Percentiles rank a stretch among this genome's conserved stretches.
These are phyloP conservation scores for Cymbopogon citratus DNA, from an alignment of 176 grass and related monocot genomes.

Conservation along the genomic window DNA sequence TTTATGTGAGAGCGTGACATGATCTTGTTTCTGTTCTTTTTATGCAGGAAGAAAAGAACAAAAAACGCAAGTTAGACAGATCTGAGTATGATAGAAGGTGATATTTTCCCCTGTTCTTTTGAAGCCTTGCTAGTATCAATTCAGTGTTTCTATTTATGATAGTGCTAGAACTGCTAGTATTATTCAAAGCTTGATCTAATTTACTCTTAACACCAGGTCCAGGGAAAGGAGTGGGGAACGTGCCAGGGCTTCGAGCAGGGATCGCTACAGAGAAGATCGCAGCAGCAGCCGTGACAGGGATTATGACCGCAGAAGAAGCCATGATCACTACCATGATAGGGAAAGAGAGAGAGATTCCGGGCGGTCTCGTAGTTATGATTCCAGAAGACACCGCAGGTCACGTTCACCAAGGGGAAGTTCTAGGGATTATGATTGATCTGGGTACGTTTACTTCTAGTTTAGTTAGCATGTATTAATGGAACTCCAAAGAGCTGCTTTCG, in stretches of 20 bases:
- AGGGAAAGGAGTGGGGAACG: conserved; percentile 69
- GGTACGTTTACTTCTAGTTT: conserved; percentile 36
- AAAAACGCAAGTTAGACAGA: conserved; percentile 56
- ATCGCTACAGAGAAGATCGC: conserved; percentile 53
- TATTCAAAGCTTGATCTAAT: neutral
- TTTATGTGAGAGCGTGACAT: conserved; percentile 13
- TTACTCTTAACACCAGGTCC: conserved; percentile 32
- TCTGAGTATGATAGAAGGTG: conserved; percentile 61
- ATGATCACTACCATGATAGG: conserved; percentile 68
- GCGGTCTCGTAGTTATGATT: conserved; percentile 66
- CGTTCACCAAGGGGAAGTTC: conserved; percentile 62
- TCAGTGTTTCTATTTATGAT: neutral
- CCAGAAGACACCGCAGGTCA: conserved; percentile 58
- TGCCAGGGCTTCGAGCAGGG: conserved; percentile 63
- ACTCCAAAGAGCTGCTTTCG: neutral
- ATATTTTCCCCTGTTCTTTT: neutral
- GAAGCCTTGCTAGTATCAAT: neutral
- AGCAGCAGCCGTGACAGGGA: conserved; percentile 57
- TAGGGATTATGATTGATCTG: conserved; percentile 58
- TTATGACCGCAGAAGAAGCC: conserved; percentile 60
- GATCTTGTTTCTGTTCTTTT: conserved; percentile 30
- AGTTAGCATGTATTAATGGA: conserved; percentile 14
- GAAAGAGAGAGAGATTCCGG: conserved; percentile 59
- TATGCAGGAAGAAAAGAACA: conserved; percentile 84
- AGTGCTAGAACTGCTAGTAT: neutral